These are phyloP conservation scores for Sporothrix mexicana DNA, from an alignment of 2,329 filamentous ascomycete genomes.

Conservation along the genomic window DNA sequence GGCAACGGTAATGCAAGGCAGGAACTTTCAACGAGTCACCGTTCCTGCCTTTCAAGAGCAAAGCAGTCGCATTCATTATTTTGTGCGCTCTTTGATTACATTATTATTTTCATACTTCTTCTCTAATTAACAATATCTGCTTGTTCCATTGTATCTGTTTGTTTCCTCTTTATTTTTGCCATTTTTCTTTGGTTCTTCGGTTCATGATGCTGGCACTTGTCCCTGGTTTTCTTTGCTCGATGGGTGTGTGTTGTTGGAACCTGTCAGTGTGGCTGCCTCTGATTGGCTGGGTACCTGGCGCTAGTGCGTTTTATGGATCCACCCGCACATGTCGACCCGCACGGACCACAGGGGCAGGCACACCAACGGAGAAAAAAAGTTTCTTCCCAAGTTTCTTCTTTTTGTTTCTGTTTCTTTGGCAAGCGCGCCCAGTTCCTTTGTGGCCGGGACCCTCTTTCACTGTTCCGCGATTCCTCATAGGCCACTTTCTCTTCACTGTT, in stretches of 20 bases:
- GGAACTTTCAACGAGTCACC: not conserved
- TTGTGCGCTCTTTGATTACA: too few relatives aligned
- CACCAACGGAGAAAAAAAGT: not conserved
- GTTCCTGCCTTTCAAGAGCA: not conserved
- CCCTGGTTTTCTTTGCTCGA: not conserved
- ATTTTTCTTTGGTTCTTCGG: not conserved
- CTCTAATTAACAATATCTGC: not conserved
- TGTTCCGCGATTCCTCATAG: not conserved
- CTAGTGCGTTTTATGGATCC: constrained; percentile 27
- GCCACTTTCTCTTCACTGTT: not conserved
- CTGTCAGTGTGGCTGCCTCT: constrained; percentile 8
- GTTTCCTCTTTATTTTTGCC: not conserved
- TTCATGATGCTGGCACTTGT: too few relatives aligned
- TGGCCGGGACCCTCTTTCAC: not conserved
- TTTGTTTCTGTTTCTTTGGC: not conserved
- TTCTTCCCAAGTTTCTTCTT: not conserved
- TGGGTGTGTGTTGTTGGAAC: not conserved
- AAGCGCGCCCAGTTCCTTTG: too few relatives aligned
- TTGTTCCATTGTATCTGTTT: not conserved
- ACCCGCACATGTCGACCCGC: constrained; percentile 28
- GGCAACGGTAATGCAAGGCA: not conserved
- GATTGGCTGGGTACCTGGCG: constrained; percentile 35
- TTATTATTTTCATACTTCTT: not conserved
- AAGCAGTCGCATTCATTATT: not conserved
- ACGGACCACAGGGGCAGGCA: constrained; percentile 31